phyloP scores from a whole-genome alignment of 768 basidiomycete species.

The Cystobasidium onofrii region DNA sequence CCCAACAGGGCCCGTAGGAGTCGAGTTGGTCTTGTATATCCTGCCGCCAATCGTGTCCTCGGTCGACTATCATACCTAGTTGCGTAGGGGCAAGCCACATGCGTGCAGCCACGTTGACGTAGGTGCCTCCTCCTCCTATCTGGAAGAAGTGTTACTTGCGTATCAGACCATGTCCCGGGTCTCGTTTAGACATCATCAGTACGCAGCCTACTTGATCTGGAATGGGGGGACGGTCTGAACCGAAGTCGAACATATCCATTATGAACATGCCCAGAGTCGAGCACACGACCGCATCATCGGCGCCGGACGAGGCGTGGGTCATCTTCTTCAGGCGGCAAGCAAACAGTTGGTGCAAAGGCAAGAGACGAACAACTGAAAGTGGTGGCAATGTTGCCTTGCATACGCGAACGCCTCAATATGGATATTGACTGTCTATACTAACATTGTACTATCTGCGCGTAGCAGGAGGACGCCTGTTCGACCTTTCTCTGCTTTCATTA shows the following conservation, averaged over 20 bases:
- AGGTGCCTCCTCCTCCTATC: slow-evolving; percentile 79
- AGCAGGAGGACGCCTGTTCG: neutral
- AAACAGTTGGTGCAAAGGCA: neutral
- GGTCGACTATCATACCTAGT: slow-evolving; percentile 77
- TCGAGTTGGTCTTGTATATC: slow-evolving; percentile 45
- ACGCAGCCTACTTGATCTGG: slow-evolving; percentile 13
- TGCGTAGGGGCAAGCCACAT: slow-evolving; percentile 64
- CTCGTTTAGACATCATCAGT: neutral
- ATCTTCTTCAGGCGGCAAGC: neutral
- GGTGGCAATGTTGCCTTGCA: neutral
- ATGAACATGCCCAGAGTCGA: slow-evolving; percentile 75
- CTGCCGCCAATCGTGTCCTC: slow-evolving; percentile 65
- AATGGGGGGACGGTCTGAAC: neutral
- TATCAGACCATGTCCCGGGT: too few relatives aligned
- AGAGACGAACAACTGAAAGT: neutral
- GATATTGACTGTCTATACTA: neutral
- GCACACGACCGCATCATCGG: slow-evolving; percentile 10
- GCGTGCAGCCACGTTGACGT: slow-evolving; percentile 63
- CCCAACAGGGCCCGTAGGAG: slow-evolving; percentile 4
- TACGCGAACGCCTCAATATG: neutral
- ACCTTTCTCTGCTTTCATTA: neutral
- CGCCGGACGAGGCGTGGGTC: neutral
- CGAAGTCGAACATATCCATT: slow-evolving; percentile 64
- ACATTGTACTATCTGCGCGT: neutral
- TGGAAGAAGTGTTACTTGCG: slow-evolving; percentile 42